Evolutionary conservation across 306 rosid species (phyloP).

Genomic region (Sicyos edulis): DNA sequence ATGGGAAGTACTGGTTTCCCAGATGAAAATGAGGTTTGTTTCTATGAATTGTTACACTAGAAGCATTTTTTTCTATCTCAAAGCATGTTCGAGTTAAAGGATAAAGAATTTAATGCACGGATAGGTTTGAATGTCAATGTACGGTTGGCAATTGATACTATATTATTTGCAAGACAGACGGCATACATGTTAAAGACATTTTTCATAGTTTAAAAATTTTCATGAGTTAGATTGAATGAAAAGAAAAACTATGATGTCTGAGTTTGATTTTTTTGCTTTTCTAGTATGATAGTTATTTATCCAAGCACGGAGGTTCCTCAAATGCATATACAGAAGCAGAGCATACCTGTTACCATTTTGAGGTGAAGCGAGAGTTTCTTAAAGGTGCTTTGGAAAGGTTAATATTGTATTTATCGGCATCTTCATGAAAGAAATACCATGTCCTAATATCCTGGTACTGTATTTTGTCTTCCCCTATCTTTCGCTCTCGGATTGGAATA

Average conservation of each 20-base stretch:
- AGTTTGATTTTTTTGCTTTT: slow-evolving; percentile 41
- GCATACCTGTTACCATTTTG: slow-evolving; percentile 96
- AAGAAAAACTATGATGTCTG: slow-evolving; percentile 26
- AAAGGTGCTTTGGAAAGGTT: slow-evolving; percentile 88
- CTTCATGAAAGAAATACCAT: not conserved
- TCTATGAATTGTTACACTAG: slow-evolving; percentile 20
- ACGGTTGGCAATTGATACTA: not conserved
- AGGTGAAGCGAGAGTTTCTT: slow-evolving; percentile 79
- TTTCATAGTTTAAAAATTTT: slow-evolving; percentile 16
- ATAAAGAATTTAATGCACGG: not conserved
- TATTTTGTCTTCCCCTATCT: not conserved
- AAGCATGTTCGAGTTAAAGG: not conserved
- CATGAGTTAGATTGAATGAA: slow-evolving; percentile 10
- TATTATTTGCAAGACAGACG: not conserved
- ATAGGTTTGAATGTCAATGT: not conserved
- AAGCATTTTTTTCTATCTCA: not conserved
- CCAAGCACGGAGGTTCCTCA: slow-evolving; percentile 96
- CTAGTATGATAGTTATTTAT: slow-evolving; percentile 96
- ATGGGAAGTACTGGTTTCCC: slow-evolving; percentile 94
- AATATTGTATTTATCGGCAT: slow-evolving; percentile 17
- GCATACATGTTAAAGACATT: not conserved
- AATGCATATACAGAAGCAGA: slow-evolving; percentile 91
- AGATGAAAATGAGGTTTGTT: slow-evolving; percentile 92
- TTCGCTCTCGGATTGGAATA: not conserved
- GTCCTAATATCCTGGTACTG: not conserved